Base-by-base conservation (phyloP, 108 stramenopile genomes). In the Cyclotella baltica region DNA sequence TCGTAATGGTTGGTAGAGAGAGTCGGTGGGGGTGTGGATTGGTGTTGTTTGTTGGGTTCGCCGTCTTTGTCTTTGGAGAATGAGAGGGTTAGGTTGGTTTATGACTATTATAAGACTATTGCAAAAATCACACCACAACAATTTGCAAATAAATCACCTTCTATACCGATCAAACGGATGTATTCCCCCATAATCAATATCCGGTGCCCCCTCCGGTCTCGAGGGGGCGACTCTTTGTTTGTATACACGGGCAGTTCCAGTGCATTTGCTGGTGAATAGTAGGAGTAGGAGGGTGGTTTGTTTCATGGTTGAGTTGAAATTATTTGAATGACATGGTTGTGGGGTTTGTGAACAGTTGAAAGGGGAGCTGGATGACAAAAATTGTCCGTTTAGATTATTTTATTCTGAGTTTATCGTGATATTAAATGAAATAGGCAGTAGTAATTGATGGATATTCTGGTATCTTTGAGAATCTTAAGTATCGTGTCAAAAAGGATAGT, bases 81-180 rank as follows among this genome's bases (percentile, higher is more conserved):
- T n/a, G n/a, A n/a, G n/a, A 43, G 6, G 6, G 40, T 10, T 43
- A 13, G 6, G 40, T 13, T 13, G n/a, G 52, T 53, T 4, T 53
- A 19, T 16, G 52, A 19, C 9, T 16, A 23, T 22, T 5, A 10
- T 53, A 53, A 53, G 9, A 53, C 20, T n/a, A n/a, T 16, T 53
- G 22, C 52, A 53, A 22, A 53, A 53, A 19, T n/a, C 8, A 43
- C 6, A 43, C 6, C 40, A 43, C 40, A 43, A 43, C 13, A 43
- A 13, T 6, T 43, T 10, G 40, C 40, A 43, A 13, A 13, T 13
- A 43, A 43, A 43, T 6, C 13, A 13, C 40, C 40, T 10, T 13
- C 40, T 43, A 46, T 66, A 72, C 69, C 50, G 51, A 66, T 77
- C 81, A 37, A 82, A 83, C 15, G 82, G 82, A 51, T 83, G 82